Evolutionary conservation across 352 stramenopile genomes (phyloP), one percentile per base, ranked within the genome.

Genomic region (Elongisporangium prolatum): DNA sequence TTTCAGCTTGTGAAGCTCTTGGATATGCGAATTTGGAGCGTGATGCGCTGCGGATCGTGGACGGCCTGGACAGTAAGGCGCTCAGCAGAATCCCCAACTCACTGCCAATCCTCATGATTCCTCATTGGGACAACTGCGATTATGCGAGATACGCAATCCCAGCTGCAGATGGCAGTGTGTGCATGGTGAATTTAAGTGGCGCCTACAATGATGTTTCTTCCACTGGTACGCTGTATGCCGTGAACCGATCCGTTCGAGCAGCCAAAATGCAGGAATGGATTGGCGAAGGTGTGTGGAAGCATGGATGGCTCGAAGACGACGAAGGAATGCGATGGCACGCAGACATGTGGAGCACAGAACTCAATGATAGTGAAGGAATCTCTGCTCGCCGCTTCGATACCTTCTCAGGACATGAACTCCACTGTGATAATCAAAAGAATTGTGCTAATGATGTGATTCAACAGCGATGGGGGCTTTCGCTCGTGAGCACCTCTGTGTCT

Each of bases 1-100:
- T 69, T 21, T 57, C 67, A 20, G 69, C 56, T 13, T 75, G 68
- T 22, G 56, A 68, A 13, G 38, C 63, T 17, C 34, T 75, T 38
- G 68, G 68, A 9, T 75, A 72, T 53, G 44, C 50, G 11, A 63
- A 57, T 1, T 34, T 52, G 22, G 25, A 25, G 40, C 14, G n/a
- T 0, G 51, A 67, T 59, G 34, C 64, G 21, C 63, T 80, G 17
- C 60, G 72, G 28, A 40, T 40, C 28, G 28, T 40, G 9, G 28
- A 40, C 28, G 28, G 28, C 2, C 5, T 14, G 28, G 5, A 40
- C 28, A 40, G 28, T 9, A 40, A 40, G 28, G 14, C 28, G 28
- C 4, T 40, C 4, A 40, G 14, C 5, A 40, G 28, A 40, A 8
- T 40, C 14, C 9, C 28, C 4, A 40, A 8, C 9, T 40, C 9